These are phyloP conservation scores for Chenopodium suecicum DNA, from an alignment of 148 eudicot genomes.

Conservation along the genomic window DNA sequence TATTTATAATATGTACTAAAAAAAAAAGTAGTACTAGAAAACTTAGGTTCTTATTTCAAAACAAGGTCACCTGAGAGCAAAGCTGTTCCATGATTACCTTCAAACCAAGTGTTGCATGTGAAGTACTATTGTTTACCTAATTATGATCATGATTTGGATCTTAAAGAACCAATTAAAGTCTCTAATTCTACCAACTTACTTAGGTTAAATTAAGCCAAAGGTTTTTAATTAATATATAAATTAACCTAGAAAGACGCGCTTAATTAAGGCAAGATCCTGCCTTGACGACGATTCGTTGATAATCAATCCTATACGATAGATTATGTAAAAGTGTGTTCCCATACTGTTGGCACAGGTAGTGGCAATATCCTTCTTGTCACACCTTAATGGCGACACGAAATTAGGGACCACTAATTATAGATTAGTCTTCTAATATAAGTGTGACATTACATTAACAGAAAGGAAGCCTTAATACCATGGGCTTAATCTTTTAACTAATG, in stretches of 20 bases:
- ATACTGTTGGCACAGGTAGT: slow-evolving; percentile 31
- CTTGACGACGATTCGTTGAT: slow-evolving; percentile 29
- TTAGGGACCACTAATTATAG: slow-evolving; percentile 50
- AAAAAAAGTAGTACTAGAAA: not conserved
- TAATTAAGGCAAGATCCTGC: slow-evolving; percentile 49
- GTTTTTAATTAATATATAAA: not conserved
- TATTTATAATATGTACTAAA: too few species aligned
- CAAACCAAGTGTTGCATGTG: slow-evolving; percentile 22
- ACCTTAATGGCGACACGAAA: slow-evolving; percentile 36
- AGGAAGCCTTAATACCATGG: slow-evolving; percentile 18
- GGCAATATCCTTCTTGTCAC: slow-evolving; percentile 41
- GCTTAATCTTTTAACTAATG: slow-evolving; percentile 14
- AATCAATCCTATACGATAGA: slow-evolving; percentile 21
- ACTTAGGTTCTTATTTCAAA: slow-evolving; percentile 6
- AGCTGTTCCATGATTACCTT: slow-evolving; percentile 22
- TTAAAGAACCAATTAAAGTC: slow-evolving; percentile 19
- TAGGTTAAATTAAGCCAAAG: slow-evolving; percentile 10
- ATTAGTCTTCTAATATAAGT: not conserved
- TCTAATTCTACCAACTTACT: slow-evolving; percentile 17
- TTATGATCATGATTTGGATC: slow-evolving; percentile 14
- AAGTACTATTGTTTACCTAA: slow-evolving; percentile 3
- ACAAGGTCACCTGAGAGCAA: slow-evolving; percentile 25
- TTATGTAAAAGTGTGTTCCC: slow-evolving; percentile 22
- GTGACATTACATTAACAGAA: slow-evolving; percentile 6
- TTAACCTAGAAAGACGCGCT: slow-evolving; percentile 31